Conservation (phyloP, 768 basidiomycete species). For the Leccinum broughii region DNA sequence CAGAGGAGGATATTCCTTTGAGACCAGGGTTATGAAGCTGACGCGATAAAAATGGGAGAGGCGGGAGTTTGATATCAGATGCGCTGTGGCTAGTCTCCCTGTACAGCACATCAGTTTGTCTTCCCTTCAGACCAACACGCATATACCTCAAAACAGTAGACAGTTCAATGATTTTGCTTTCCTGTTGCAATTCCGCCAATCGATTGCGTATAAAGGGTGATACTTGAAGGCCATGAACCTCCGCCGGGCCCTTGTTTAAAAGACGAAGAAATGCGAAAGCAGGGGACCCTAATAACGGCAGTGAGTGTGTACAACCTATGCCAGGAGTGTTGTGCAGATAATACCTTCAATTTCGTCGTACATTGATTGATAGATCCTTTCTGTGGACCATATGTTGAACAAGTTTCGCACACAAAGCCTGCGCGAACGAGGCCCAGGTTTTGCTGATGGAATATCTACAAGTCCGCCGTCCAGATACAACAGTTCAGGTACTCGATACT, state of each 20-base stretch:
- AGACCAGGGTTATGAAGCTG: conserved; percentile 48
- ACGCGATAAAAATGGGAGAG: conserved; percentile 28
- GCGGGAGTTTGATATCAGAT: conserved; percentile 19
- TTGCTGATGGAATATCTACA: conserved; percentile 59
- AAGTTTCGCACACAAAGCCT: conserved; percentile 60
- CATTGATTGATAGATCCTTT: conserved; percentile 74
- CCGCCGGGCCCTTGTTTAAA: conserved; percentile 59
- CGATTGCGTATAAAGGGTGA: conserved; percentile 61
- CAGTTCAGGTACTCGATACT: conserved; percentile 70
- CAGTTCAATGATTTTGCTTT: conserved; percentile 41
- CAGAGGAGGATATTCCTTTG: conserved; percentile 54
- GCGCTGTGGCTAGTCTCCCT: conserved; percentile 24
- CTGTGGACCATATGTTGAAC: conserved; percentile 89
- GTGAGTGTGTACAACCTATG: conserved; percentile 1
- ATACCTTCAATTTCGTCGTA: conserved; percentile 55
- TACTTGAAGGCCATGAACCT: conserved; percentile 60
- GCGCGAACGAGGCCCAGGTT: conserved; percentile 47
- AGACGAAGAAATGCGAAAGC: conserved; percentile 80
- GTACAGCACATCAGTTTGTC: conserved; percentile 8
- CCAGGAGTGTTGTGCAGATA: conserved; percentile 16
- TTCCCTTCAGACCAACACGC: conserved; percentile 14
- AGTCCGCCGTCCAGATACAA: conserved; percentile 80
- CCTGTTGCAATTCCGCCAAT: conserved; percentile 49
- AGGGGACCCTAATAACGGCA: conserved; percentile 43
- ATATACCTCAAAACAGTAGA: conserved; percentile 50